phyloP scores from a whole-genome alignment of 106 monocot genomes.

The Dendrobium huoshanense region DNA sequence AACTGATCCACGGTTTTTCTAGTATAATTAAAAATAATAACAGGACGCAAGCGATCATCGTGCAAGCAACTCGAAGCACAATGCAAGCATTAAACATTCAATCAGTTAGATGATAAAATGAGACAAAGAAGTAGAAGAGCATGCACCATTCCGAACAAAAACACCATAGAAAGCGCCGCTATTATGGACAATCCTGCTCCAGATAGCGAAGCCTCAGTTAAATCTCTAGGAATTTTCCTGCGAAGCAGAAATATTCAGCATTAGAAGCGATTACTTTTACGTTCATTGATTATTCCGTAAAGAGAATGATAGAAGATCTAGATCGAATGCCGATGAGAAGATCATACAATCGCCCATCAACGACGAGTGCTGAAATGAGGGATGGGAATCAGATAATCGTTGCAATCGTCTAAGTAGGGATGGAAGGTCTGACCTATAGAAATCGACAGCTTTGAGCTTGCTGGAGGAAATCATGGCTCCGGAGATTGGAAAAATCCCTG shows the following conservation, averaged over 20 bases:
- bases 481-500: neutral
- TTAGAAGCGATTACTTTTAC: neutral
- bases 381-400: neutral
- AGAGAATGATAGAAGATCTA: neutral
- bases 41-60: neutral
- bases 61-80: neutral
- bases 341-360: conserved; percentile 6
- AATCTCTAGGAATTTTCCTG: conserved; percentile 99
- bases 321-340: neutral
- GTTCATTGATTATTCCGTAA: neutral
- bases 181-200: conserved; percentile 91
- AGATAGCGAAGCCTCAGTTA: conserved; percentile 95
- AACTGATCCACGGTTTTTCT: neutral
- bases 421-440: conserved; percentile 59
- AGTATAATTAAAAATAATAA: neutral
- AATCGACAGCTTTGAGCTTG: conserved; percentile 96
- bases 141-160: conserved; percentile 97
- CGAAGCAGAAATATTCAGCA: conserved; percentile 10
- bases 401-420: neutral
- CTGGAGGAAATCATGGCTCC: conserved; percentile 59
- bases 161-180: conserved; percentile 69
- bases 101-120: neutral
- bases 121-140: neutral
- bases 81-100: neutral
- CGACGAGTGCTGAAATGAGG: neutral